Evolutionary conservation across 345 rosid species (phyloP).

Genomic region (Laguncularia racemosa): DNA sequence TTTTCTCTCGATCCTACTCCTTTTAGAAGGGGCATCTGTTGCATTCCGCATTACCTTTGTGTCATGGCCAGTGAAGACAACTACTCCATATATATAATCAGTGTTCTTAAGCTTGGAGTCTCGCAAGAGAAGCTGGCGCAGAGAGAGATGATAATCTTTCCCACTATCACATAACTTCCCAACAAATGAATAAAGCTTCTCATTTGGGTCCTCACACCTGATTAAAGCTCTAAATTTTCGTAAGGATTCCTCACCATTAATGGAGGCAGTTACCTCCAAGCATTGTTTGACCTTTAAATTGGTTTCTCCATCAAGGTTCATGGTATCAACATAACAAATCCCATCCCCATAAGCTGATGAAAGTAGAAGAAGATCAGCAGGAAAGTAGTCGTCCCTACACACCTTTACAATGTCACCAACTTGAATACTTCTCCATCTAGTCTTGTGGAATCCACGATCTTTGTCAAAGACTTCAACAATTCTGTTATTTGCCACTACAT

Average conservation of each 20-base stretch:
- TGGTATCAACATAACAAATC: slow-evolving; percentile 83
- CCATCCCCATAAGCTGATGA: slow-evolving; percentile 80
- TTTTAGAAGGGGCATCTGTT: slow-evolving; percentile 76
- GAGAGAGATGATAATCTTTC: slow-evolving; percentile 47
- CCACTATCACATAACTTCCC: slow-evolving; percentile 49
- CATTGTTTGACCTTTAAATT: slow-evolving; percentile 76
- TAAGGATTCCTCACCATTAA: slow-evolving; percentile 27
- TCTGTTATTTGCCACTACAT: slow-evolving; percentile 80
- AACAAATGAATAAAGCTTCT: slow-evolving; percentile 56
- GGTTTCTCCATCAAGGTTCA: slow-evolving; percentile 96
- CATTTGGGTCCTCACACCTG: slow-evolving; percentile 90
- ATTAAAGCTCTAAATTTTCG: slow-evolving; percentile 35
- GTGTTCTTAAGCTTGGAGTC: slow-evolving; percentile 82
- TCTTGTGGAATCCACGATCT: slow-evolving; percentile 26
- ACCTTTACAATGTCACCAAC: slow-evolving; percentile 85
- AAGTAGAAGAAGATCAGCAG: slow-evolving; percentile 83
- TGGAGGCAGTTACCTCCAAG: slow-evolving; percentile 42
- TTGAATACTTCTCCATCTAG: slow-evolving; percentile 61
- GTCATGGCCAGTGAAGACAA: slow-evolving; percentile 87
- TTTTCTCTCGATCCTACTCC: slow-evolving; percentile 79
- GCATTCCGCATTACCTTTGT: slow-evolving; percentile 97
- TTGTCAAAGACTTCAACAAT: slow-evolving; percentile 36
- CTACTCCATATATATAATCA: slow-evolving; percentile 56
- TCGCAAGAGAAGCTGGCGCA: slow-evolving; percentile 69
- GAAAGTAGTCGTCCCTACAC: slow-evolving; percentile 64